phyloP scores from a whole-genome alignment of 768 basidiomycete species.

The Roridomyces roridus region DNA sequence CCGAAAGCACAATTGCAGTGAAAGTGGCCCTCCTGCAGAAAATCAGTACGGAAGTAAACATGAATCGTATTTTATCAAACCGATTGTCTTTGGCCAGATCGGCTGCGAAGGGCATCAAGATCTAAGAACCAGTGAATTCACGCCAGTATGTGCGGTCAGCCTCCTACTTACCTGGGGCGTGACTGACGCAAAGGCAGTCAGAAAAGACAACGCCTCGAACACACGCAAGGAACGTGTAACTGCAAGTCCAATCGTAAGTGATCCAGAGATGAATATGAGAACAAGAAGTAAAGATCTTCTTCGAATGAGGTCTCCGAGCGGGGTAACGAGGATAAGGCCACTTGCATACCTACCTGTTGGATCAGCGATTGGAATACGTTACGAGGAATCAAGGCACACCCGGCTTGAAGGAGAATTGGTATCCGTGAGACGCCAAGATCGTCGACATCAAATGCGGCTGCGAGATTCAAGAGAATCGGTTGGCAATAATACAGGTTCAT shows the following conservation, averaged over 20 bases:
- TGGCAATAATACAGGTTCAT: conserved; percentile 65
- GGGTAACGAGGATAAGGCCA: conserved; percentile 61
- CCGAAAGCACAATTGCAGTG: conserved; percentile 57
- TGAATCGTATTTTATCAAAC: conserved; percentile 37
- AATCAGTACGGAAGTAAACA: background rate
- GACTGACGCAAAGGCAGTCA: conserved; percentile 57
- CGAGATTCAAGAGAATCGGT: conserved; percentile 52
- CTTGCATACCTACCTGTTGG: conserved; percentile 48
- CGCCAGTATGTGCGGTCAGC: no score
- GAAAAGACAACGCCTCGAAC: conserved; percentile 57
- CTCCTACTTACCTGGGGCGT: conserved; percentile 54
- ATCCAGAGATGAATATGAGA: conserved; percentile 44
- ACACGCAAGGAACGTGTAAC: conserved; percentile 48
- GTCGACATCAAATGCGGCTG: conserved; percentile 29
- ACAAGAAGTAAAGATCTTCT: conserved; percentile 57
- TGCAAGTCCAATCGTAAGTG: conserved; percentile 58
- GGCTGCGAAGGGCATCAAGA: conserved; percentile 45
- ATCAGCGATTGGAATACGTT: no score
- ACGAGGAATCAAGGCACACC: conserved; percentile 32
- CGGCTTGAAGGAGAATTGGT: conserved; percentile 53
- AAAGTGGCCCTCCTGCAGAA: conserved; percentile 36
- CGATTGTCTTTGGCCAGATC: conserved; percentile 65
- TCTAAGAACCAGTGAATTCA: background rate
- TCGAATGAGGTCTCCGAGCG: conserved; percentile 68
- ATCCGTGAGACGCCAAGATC: conserved; percentile 33